Base-by-base conservation (phyloP, 495 filamentous ascomycete species). In the Opeltia flavorubescens region DNA sequence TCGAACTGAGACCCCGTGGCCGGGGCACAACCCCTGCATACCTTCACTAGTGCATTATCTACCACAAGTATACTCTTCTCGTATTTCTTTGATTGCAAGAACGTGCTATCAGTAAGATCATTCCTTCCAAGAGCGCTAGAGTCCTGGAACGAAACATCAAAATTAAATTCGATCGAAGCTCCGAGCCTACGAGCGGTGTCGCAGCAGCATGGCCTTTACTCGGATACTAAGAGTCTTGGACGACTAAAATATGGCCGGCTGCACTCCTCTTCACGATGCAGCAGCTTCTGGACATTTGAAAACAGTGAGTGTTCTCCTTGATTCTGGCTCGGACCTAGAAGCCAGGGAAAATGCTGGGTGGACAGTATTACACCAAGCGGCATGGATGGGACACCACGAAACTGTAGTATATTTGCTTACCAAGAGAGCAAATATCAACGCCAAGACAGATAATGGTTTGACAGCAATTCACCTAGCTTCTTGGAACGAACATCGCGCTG, bases 381-480 rank as follows among this genome's bases (percentile, higher is more conserved):
- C 43, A n/a, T 23, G 43, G 18, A 29, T 18, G 5, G 36, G 46
- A n/a, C 18, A 48, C 9, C 17, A 21, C 13, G 31, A 9, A 13
- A 43, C 35, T 34, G 20, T 48, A 11, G 24, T 12, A 20, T 43
- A 30, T 26, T 11, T 28, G 3, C 12, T 48, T 15, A 43, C 21
- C 3, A 21, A 48, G 8, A n/a, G 30, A 21, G 46, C 12, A 24
- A 18, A 48, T 18, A 18, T 48, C 40, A 9, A 43, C n/a, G 46
- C 46, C 12, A 56, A 61, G 40, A 41, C 42, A 9, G 53, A 48
- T 15, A 53, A 58, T 9, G 45, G 53, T 9, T 50, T 52, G 49
- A 55, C 57, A 8, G 26, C 60, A 3, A 52, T 63, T 26, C 60
- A 63, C 44, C 59, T 53, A 28, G 60, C 60, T 18, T 49, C 59